Base-by-base conservation (phyloP, 768 basidiomycete species). In the Lentinula sp. region DNA sequence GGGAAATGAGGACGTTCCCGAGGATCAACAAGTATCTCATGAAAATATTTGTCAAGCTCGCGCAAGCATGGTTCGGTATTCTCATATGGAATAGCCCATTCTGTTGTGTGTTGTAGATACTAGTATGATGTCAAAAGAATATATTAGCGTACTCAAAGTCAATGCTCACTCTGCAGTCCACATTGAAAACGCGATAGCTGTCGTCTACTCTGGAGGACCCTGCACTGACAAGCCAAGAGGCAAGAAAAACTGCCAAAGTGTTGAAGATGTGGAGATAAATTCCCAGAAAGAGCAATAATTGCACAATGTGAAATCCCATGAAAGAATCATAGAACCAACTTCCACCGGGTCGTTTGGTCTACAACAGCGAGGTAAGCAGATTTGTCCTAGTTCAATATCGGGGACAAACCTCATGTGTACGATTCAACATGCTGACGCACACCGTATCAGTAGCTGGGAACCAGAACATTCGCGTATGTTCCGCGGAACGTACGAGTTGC, bases 391-490 rank as follows among this genome's bases (percentile, higher is more conserved):
- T 55, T 65, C 49, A 62, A 57, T 53, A 58, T 58, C 32, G 28
- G 63, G 52, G n/a, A 23, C 40, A 11, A 34, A 45, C 95, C 80
- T 92, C 89, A 58, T 70, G 70, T 5, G 93, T 92, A 62, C 95
- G 82, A 74, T 92, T 82, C 35, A 88, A 80, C 64, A 85, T 77
- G 68, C 87, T 89, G 55, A 90, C 82, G 40, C 91, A 83, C 53
- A 96, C 79, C 37, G 74, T 74, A 61, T 87, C 87, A 13, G 85
- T 80, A 53, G 89, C 86, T 2, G 95, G 94, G 74, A 87, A 96
- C 95, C 95, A 99, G 92, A 93, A 97, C 16, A 94, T 80, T 16
- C 94, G 80, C n/a, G 92, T 90, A 70, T 97, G 93, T 72, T 99
- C 84, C 2, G 91, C 86, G n/a, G 85, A 77, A 54, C 66, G 68